phyloP scores from a whole-genome alignment of 2,329 filamentous ascomycete species.

The Cercospora sojina region DNA sequence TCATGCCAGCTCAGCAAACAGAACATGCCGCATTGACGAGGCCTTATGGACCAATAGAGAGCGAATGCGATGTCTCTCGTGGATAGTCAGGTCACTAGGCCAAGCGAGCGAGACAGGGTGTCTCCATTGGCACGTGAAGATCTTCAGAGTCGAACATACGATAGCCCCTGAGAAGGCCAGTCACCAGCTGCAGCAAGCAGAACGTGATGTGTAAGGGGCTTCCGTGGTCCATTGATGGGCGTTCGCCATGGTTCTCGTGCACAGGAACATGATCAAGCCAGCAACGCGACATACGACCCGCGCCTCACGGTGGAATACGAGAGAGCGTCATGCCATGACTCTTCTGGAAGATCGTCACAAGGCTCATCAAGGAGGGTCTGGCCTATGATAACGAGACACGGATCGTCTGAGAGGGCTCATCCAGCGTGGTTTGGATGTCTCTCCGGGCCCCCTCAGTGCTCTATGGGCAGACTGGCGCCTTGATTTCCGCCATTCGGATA shows the following conservation, averaged over 20 bases:
- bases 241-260: neutral
- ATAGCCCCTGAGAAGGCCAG: neutral
- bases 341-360: neutral
- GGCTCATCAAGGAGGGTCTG: neutral
- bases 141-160: neutral
- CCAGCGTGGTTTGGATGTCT: neutral
- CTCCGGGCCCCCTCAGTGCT: neutral
- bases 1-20: neutral
- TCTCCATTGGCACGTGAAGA: neutral
- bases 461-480: neutral
- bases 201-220: neutral
- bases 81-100: neutral
- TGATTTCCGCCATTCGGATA: neutral
- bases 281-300: neutral
- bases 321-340: neutral
- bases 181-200: neutral
- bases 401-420: neutral
- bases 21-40: neutral
- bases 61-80: neutral
- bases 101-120: neutral
- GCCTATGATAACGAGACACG: neutral
- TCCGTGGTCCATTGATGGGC: neutral
- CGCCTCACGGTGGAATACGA: neutral
- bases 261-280: neutral
- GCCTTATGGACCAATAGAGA: neutral